Percentiles rank a stretch among this genome's conserved stretches.
These are phyloP conservation scores for Westerdykella sp. DNA, from an alignment of 2,329 filamentous ascomycete genomes.

Conservation along the genomic window DNA sequence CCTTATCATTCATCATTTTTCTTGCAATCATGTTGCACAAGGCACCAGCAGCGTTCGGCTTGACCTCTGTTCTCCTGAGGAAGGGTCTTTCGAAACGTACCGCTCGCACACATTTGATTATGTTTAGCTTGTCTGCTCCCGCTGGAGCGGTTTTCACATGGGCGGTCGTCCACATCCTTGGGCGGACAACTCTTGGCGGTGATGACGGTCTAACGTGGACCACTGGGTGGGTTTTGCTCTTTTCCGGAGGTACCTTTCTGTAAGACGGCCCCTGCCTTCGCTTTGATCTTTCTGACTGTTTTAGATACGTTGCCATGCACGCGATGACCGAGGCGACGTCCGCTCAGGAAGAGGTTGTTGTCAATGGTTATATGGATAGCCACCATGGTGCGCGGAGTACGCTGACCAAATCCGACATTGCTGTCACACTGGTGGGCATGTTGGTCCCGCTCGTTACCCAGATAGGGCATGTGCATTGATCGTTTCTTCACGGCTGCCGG, in stretches of 20 bases:
- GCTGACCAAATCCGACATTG: constrained; percentile 51
- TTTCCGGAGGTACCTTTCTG: constrained; percentile 93
- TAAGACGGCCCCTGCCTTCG: constrained; percentile 46
- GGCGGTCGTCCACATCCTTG: constrained; percentile 67
- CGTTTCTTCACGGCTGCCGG: too few relatives aligned
- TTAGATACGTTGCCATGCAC: constrained; percentile 94
- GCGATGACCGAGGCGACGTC: constrained; percentile 77
- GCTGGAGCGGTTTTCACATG: constrained; percentile 80
- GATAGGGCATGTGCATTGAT: constrained; percentile 64
- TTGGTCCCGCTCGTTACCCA: constrained; percentile 70
- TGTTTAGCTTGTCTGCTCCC: constrained; percentile 89
- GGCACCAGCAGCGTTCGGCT: constrained; percentile 87
- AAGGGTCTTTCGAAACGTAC: constrained; percentile 84
- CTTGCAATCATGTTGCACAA: constrained; percentile 97
- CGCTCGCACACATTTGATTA: constrained; percentile 74
- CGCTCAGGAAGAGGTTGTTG: constrained; percentile 29
- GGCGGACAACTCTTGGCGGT: constrained; percentile 52
- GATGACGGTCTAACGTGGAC: constrained; percentile 70
- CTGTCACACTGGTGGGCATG: constrained; percentile 66
- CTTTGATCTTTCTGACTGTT: constrained; percentile 1
- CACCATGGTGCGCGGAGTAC: constrained; percentile 45
- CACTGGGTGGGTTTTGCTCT: constrained; percentile 89
- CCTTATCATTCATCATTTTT: constrained; percentile 83
- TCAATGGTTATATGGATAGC: constrained; percentile 49
- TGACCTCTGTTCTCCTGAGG: constrained; percentile 84